Evolutionary conservation across 352 stramenopile genomes (phyloP).

Genomic region (Globisporangium polare): DNA sequence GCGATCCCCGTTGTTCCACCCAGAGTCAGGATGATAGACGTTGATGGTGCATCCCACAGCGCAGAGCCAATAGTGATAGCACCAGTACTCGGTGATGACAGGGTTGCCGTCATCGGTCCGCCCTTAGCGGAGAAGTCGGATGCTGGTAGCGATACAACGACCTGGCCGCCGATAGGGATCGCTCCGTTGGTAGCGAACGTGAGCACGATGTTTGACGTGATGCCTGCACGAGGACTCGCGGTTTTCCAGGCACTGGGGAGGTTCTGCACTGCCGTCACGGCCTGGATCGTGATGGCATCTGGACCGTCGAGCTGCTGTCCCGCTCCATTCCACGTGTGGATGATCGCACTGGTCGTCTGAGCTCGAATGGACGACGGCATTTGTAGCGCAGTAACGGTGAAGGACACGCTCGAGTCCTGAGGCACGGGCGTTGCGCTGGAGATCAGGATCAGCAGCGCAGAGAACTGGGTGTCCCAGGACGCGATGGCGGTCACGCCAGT

Average conservation of each 20-base stretch:
- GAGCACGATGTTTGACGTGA: conserved; percentile 37
- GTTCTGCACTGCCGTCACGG: conserved; percentile 33
- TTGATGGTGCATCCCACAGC: conserved; percentile 24
- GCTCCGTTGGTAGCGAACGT: conserved; percentile 44
- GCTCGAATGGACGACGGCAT: conserved; percentile 47
- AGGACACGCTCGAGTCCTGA: conserved; percentile 21
- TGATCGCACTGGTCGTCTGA: conserved; percentile 21
- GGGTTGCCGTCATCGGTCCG: background rate
- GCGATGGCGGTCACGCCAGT: conserved; percentile 25
- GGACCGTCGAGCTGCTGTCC: conserved; percentile 34
- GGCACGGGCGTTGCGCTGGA: conserved; percentile 25
- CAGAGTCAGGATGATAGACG: conserved; percentile 19
- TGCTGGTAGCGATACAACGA: conserved; percentile 32
- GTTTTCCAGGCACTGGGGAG: conserved; percentile 37
- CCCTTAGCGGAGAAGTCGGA: conserved; percentile 36
- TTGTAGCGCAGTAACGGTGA: conserved; percentile 35
- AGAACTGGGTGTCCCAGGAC: conserved; percentile 28
- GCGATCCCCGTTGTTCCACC: conserved; percentile 19
- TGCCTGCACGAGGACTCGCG: conserved; percentile 35
- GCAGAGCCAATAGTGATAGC: conserved; percentile 1
- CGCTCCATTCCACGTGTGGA: conserved; percentile 44
- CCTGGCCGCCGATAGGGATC: conserved; percentile 31
- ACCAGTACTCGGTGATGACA: background rate
- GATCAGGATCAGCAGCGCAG: conserved; percentile 37
- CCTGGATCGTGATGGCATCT: conserved; percentile 27